Evolutionary conservation across 768 basidiomycete species (phyloP), one percentile per base, ranked within the genome.

Genomic region (Amanita molliuscula): DNA sequence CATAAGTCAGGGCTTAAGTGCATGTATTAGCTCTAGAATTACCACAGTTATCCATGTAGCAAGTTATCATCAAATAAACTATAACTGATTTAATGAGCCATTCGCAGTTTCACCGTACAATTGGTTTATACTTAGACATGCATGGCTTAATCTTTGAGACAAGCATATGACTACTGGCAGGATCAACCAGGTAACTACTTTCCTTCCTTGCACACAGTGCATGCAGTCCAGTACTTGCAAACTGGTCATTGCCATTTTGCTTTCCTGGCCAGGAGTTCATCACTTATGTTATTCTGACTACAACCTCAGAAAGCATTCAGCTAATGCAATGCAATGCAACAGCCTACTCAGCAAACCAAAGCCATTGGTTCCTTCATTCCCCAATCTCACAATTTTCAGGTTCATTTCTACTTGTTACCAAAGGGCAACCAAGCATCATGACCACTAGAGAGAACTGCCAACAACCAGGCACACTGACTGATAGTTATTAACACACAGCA

Each of bases 111-210:
- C 80, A 79, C 79, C 71, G 76, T 80, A 79, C 69, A 78, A 73
- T 58, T 76, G 69, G 75, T 77, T 78, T 79, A 77, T 78, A 81
- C 80, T 82, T 79, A 73, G 79, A 80, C 79, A 81, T 82, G 80
- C 80, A 81, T 82, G 81, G 78, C 79, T 82, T 81, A 81, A 79
- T 81, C 79, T 80, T 81, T 80, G 79, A 80, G 79, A 81, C 80
- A 82, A 81, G 80, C 80, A 82, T 82, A 81, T 80, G 77, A 81
- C 79, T 81, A 82, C 79, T 82, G 78, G 81, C 79, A 82, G 79
- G 78, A 82, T 82, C 80, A 82, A 82, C 80, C 81, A 81, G 81
- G 78, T 82, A 81, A 80, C 79, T 79, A 79, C 72, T 74, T 66
- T 69, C 65, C 65, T 26, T 26, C 25, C 25, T 26, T 7, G 7